These are phyloP conservation scores for Talaromyces liani DNA, from an alignment of 495 filamentous ascomycete genomes.

Conservation along the genomic window DNA sequence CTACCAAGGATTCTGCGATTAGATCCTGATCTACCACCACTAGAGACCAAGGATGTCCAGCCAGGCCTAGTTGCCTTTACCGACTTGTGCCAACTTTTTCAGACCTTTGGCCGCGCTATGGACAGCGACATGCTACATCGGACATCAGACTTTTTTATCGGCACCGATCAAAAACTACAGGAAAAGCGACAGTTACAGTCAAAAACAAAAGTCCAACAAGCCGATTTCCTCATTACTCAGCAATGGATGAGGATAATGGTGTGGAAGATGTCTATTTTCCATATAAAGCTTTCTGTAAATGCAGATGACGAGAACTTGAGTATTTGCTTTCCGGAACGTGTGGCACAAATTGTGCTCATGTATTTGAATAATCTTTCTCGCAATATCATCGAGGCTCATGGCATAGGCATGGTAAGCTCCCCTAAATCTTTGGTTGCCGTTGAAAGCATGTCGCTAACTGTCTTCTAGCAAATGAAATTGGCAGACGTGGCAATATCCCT, in stretches of 20 bases:
- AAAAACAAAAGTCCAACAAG: conserved; percentile 24
- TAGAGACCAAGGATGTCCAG: conserved; percentile 5
- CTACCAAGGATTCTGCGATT: conserved; percentile 2
- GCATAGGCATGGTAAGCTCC: conserved; percentile 24
- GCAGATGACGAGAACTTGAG: conserved; percentile 10
- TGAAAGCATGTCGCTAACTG: neutral
- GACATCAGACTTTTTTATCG: conserved; percentile 3
- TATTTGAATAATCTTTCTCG: conserved; percentile 7
- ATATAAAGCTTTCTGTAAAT: conserved; percentile 7
- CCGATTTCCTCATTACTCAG: conserved; percentile 37
- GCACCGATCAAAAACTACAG: neutral
- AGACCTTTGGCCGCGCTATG: conserved; percentile 5
- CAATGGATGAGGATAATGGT: conserved; percentile 43
- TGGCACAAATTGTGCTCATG: conserved; percentile 31
- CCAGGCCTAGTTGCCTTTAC: conserved; percentile 8
- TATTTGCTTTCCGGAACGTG: conserved; percentile 25
- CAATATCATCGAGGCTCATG: conserved; percentile 30
- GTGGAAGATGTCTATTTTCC: conserved; percentile 27
- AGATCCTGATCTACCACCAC: conserved; percentile 4
- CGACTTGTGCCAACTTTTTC: conserved; percentile 8
- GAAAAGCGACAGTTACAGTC: conserved; percentile 5
- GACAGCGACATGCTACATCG: conserved; percentile 1
- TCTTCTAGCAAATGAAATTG: conserved; percentile 30
- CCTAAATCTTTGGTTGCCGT: no score
- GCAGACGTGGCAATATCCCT: conserved; percentile 40